Evolutionary conservation across 345 rosid genomes (phyloP).

Genomic region (Syzygium aromaticum): DNA sequence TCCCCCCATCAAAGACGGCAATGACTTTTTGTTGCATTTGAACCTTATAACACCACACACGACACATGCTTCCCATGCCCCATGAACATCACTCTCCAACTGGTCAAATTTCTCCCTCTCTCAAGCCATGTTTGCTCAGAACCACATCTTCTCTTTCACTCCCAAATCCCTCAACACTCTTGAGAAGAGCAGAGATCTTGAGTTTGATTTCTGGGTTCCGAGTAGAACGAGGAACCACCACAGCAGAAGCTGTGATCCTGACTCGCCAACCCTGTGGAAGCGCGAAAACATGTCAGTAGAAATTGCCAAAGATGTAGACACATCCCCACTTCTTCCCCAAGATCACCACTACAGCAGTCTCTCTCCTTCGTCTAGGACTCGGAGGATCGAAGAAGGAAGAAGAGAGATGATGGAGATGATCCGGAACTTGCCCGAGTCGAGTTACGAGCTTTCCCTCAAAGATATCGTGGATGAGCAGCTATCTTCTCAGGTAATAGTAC

Average conservation of each 20-base stretch:
- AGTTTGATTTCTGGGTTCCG: conserved; percentile 35
- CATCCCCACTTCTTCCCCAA: conserved; percentile 25
- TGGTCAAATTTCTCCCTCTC: not conserved
- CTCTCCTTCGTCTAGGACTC: conserved; percentile 9
- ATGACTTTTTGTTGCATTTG: conserved; percentile 8
- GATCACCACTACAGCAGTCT: conserved; percentile 14
- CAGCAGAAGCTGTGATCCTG: not conserved
- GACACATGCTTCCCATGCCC: not conserved
- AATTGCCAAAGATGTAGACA: conserved; percentile 5
- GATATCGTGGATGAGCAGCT: conserved; percentile 32
- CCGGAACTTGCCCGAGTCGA: conserved; percentile 31
- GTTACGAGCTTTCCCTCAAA: conserved; percentile 47
- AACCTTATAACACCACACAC: not conserved
- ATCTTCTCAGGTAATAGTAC: not conserved
- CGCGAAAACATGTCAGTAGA: not conserved
- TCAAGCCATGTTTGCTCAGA: not conserved
- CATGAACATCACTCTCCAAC: not conserved
- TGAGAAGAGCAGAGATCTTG: conserved; percentile 8
- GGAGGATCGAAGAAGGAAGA: conserved; percentile 33
- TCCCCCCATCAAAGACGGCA: conserved; percentile 35
- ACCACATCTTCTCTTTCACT: not conserved
- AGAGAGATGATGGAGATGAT: conserved; percentile 55
- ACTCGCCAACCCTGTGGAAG: not conserved
- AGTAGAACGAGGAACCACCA: not conserved
- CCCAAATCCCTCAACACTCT: not conserved